These are phyloP conservation scores for Fusarium mundagurra DNA, from an alignment of 2,329 filamentous ascomycete genomes.

Conservation along the genomic window DNA sequence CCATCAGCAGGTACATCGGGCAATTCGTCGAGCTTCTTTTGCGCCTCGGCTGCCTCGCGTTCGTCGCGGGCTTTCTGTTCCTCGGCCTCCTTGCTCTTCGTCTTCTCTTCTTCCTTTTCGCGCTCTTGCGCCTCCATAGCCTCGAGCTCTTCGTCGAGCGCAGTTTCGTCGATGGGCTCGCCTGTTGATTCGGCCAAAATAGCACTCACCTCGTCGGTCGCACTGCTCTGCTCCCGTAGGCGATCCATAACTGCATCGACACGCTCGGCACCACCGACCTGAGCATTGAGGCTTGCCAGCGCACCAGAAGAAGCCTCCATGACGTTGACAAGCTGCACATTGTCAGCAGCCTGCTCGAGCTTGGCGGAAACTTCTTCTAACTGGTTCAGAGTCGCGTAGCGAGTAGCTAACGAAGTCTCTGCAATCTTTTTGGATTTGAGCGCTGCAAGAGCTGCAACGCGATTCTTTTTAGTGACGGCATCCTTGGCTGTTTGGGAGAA, in stretches of 20 bases:
- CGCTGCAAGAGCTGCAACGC: constrained; percentile 77
- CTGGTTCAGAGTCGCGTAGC: constrained; percentile 78
- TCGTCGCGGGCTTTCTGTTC: constrained; percentile 54
- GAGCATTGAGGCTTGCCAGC: constrained; percentile 76
- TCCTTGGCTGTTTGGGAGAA: constrained; percentile 73
- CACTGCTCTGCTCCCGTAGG: constrained; percentile 81
- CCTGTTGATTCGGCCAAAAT: constrained; percentile 74
- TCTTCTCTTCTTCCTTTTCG: constrained; percentile 61
- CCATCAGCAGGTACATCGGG: constrained; percentile 51
- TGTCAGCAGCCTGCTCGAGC: constrained; percentile 86
- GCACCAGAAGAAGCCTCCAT: constrained; percentile 83
- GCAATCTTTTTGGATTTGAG: constrained; percentile 85
- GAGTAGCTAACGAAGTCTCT: constrained; percentile 76
- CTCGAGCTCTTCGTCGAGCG: constrained; percentile 89
- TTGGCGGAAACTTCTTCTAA: constrained; percentile 85
- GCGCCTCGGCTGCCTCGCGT: constrained; percentile 58
- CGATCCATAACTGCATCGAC: constrained; percentile 81
- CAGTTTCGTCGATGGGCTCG: constrained; percentile 74
- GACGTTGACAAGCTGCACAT: constrained; percentile 82
- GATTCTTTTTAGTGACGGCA: constrained; percentile 78
- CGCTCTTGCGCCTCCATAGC: constrained; percentile 72
- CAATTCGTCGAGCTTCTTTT: constrained; percentile 63
- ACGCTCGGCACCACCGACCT: constrained; percentile 78
- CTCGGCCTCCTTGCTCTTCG: constrained; percentile 55
- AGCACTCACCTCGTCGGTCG: constrained; percentile 82